Evolutionary conservation across 2,329 filamentous ascomycete genomes (phyloP).

Genomic region (Botryotinia narcissicola): DNA sequence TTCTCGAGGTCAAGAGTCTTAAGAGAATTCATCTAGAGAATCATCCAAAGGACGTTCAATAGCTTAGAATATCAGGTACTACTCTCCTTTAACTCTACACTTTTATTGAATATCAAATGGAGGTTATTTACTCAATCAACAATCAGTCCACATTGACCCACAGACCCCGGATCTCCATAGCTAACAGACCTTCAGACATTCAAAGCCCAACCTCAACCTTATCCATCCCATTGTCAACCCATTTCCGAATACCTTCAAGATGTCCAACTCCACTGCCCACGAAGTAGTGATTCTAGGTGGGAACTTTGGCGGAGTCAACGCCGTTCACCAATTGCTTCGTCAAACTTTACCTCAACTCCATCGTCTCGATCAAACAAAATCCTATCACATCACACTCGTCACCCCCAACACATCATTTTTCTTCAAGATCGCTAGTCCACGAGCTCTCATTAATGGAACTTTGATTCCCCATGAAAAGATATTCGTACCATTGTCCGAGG

Average conservation of each 20-base stretch:
- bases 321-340: slow-evolving; percentile 51
- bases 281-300: slow-evolving; percentile 51
- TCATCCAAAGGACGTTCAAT: not conserved
- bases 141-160: not conserved
- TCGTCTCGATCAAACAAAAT: slow-evolving; percentile 27
- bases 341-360: slow-evolving; percentile 47
- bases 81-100: not conserved
- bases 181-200: not conserved
- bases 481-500: slow-evolving; percentile 42
- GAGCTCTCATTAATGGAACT: slow-evolving; percentile 47
- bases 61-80: not conserved
- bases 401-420: slow-evolving; percentile 44
- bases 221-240: not conserved
- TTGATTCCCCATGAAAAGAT: slow-evolving; percentile 46
- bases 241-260: slow-evolving; percentile 1
- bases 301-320: slow-evolving; percentile 50
- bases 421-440: slow-evolving; percentile 46
- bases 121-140: not conserved
- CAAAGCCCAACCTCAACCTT: not conserved
- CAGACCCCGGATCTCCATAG: not conserved
- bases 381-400: slow-evolving; percentile 46
- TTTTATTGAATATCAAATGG: not conserved
- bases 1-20: not conserved
- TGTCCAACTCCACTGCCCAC: slow-evolving; percentile 8
- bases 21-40: not conserved